Conservation (phyloP, 2,329 filamentous ascomycete genomes). For the Fusarium odoratissimum region DNA sequence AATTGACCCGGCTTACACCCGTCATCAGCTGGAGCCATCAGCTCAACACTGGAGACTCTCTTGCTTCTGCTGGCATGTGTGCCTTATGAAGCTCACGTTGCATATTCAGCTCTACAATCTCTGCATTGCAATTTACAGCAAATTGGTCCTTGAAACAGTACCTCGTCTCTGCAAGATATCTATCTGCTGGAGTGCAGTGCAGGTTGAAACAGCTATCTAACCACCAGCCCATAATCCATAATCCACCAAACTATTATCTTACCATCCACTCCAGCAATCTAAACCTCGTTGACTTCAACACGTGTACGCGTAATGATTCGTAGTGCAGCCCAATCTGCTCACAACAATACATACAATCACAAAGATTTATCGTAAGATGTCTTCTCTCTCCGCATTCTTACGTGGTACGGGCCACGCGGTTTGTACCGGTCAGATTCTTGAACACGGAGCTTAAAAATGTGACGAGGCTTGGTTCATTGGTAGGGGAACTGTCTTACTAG, state of each 20-base stretch:
- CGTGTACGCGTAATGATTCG: slow-evolving; percentile 13
- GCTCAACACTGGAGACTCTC: not conserved
- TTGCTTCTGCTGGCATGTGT: not conserved
- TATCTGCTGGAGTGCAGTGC: not conserved
- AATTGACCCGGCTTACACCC: not conserved
- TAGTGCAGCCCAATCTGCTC: not conserved
- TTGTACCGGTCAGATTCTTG: slow-evolving; percentile 9
- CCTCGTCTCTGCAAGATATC: not conserved
- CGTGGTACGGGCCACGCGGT: not conserved
- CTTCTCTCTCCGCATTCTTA: not conserved
- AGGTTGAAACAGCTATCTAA: not conserved
- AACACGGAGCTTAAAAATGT: not conserved
- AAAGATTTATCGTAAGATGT: not conserved
- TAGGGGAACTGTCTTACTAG: not conserved
- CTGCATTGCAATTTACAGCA: not conserved
- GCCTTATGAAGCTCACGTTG: not conserved
- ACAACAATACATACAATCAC: not conserved
- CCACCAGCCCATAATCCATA: not conserved
- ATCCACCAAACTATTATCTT: slow-evolving; percentile 14
- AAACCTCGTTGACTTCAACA: not conserved
- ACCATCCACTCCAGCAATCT: slow-evolving; percentile 13
- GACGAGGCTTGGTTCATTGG: not conserved
- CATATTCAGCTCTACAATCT: not conserved
- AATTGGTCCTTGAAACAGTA: too few species aligned
- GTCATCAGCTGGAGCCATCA: not conserved